Base-by-base conservation (phyloP, 495 filamentous ascomycete genomes). In the Tuber umbilicatum region DNA sequence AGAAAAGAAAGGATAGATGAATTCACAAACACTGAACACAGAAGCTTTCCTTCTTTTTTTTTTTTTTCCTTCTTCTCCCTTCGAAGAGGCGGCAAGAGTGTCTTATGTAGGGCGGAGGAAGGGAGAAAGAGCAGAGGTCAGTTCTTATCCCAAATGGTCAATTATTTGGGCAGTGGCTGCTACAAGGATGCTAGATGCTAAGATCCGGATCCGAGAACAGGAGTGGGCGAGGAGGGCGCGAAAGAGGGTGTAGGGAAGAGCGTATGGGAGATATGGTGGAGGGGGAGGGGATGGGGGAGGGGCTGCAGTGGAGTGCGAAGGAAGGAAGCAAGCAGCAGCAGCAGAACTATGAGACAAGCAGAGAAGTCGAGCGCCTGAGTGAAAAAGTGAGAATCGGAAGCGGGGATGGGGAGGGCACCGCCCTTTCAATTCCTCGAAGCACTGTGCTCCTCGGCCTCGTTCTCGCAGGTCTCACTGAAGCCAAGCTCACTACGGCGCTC, bases 191-290 rank as follows among this genome's bases (percentile, higher is more conserved):
- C 55, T 19, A 5, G 55, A 35, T 64, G 55, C 55, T 64, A 12
- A 27, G 55, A 64, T 64, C 55, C 55, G 55, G 27, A 35, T 64
- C 55, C 16, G 27, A 64, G 55, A 64, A 5, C 55, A 64, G 55
- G 55, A 64, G 55, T 64, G 55, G 55, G 31, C 55, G 27, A 64
- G 27, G 55, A 17, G 55, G 50, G 55, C 27, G 5, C 14, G 14
- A 35, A 64, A 64, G 55, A 64, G 55, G 55, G 55, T 64, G 55
- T 35, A 64, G 55, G 55, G 55, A 64, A 64, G 55, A 35, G 55
- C 14, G 55, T 35, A 64, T 64, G 27, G 55, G 55, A 64, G 55
- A 27, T 50, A 50, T 5, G 45, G 27, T 35, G 55, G 55, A 12
- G 50, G n/a, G n/a, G n/a, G 55, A 64, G 55, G 55, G 55, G 55